Evolutionary conservation across 768 basidiomycete genomes (phyloP), one percentile per base, ranked within the genome.

Genomic region (Mycena rebaudengoi): DNA sequence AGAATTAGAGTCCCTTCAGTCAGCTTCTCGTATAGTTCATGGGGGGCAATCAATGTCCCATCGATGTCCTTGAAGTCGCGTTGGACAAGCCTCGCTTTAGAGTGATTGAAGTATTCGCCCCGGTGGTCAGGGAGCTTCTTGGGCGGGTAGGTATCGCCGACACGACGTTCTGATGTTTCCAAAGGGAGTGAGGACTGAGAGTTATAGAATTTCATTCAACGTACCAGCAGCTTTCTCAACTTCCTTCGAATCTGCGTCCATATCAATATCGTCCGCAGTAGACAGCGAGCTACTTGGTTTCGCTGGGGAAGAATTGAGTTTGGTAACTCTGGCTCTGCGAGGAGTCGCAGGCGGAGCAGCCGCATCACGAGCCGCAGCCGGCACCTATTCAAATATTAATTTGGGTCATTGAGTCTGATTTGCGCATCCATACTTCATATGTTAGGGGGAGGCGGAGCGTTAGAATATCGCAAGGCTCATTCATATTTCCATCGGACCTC

Each of bases 111-210:
- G 35, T 18, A 48, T 1, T 29, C 14, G 6, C 56, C 45, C 8
- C 21, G 56, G 45, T 21, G 18, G 4, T 49, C 61, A 1, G 46
- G 25, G 13, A 62, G 44, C 23, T 23, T 45, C 20, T 25, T 43
- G 4, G 60, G 52, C 4, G 21, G 44, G 32, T 62, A 62, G 4
- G 60, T 62, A 18, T 62, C 60, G 10, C 60, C 60, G 16, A 52
- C 13, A 16, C 46, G 51, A 30, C 52, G 43, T 14, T 61, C 50
- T 52, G 40, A 12, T 12, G 8, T n/a, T n/a, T n/a, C n/a, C n/a
- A n/a, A n/a, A n/a, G n/a, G n/a, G n/a, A n/a, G n/a, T n/a, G n/a
- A n/a, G n/a, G n/a, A n/a, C n/a, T n/a, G n/a, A n/a, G n/a, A n/a
- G n/a, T n/a, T n/a, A n/a, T n/a, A n/a, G n/a, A n/a, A n/a, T n/a